Evolutionary conservation across 2,329 filamentous ascomycete genomes (phyloP).

Genomic region (Magnaporthiopsis incrustans): DNA sequence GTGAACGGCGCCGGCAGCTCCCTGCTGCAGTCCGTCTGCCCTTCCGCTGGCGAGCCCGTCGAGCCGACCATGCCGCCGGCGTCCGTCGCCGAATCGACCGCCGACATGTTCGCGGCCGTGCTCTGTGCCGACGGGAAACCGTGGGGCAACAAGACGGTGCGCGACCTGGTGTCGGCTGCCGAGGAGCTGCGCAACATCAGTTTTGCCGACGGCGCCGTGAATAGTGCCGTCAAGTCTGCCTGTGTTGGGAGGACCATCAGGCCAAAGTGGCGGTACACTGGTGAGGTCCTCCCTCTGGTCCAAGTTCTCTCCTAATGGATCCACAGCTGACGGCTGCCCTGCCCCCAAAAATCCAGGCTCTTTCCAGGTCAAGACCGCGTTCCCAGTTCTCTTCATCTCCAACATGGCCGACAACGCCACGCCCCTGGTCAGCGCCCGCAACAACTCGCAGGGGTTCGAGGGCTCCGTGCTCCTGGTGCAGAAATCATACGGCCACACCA

Average conservation of each 20-base stretch:
- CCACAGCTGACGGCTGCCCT: too few species aligned
- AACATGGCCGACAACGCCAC: slow-evolving; percentile 38
- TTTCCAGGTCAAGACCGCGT: slow-evolving; percentile 26
- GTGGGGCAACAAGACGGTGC: slow-evolving; percentile 19
- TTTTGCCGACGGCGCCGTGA: slow-evolving; percentile 33
- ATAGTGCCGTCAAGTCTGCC: slow-evolving; percentile 29
- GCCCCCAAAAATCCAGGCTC: slow-evolving; percentile 15
- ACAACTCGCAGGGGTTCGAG: slow-evolving; percentile 34
- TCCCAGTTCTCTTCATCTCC: slow-evolving; percentile 35
- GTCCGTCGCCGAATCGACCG: slow-evolving; percentile 23
- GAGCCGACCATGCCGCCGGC: slow-evolving; percentile 24
- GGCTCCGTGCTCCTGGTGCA: slow-evolving; percentile 38
- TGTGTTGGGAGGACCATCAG: slow-evolving; percentile 31
- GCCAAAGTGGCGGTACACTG: slow-evolving; percentile 31
- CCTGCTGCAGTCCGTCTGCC: slow-evolving; percentile 20
- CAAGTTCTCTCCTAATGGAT: too few species aligned
- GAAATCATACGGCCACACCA: slow-evolving; percentile 45
- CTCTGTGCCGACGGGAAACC: slow-evolving; percentile 35
- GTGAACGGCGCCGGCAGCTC: slow-evolving; percentile 10
- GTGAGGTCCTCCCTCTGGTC: slow-evolving; percentile 12
- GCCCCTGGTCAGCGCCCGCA: slow-evolving; percentile 28
- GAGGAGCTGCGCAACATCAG: slow-evolving; percentile 28
- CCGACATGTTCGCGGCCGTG: slow-evolving; percentile 36
- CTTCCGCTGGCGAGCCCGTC: slow-evolving; percentile 16
- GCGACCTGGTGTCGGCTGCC: slow-evolving; percentile 26